A percentile compares a stretch with the other conserved stretches of the same genome.
Conservation (phyloP, 345 rosid species). For the Salix viminalis region DNA sequence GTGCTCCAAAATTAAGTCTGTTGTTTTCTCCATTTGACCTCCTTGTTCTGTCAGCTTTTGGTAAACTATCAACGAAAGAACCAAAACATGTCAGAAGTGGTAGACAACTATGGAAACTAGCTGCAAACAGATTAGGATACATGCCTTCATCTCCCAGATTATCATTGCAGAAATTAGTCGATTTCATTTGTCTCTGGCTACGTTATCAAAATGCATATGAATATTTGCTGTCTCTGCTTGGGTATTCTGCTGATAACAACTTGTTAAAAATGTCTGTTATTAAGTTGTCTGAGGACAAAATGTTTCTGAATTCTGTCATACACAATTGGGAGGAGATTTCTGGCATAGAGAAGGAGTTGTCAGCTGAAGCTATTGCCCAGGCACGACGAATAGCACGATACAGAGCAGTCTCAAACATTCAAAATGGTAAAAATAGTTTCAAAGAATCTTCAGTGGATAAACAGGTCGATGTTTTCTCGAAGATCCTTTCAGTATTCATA, state of each 20-base stretch:
- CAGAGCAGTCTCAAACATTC: constrained; percentile 40
- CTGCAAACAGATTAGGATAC: constrained; percentile 58
- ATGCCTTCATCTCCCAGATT: constrained; percentile 49
- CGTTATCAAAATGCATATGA: constrained; percentile 64
- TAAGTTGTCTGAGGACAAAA: constrained; percentile 45
- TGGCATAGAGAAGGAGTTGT: constrained; percentile 60
- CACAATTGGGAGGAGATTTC: constrained; percentile 55
- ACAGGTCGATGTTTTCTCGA: constrained; percentile 23
- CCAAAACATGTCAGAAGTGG: constrained; percentile 53
- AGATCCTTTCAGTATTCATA: constrained; percentile 30
- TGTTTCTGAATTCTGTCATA: constrained; percentile 40
- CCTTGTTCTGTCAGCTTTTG: constrained; percentile 42
- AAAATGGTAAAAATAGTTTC: constrained; percentile 25
- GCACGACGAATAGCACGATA: constrained; percentile 75
- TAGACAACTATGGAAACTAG: constrained; percentile 70
- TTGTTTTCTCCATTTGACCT: constrained; percentile 58
- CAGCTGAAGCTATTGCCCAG: constrained; percentile 72
- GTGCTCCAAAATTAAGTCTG: constrained; percentile 48
- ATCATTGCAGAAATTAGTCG: constrained; percentile 51
- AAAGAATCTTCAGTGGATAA: constrained; percentile 24
- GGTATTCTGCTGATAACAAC: constrained; percentile 42
- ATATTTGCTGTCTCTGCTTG: constrained; percentile 47
- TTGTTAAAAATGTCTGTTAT: constrained; percentile 35
- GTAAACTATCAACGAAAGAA: constrained; percentile 40
- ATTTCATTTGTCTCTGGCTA: constrained; percentile 55